Evolutionary conservation across 495 filamentous ascomycete genomes (phyloP), one percentile per base, ranked within the genome.

Genomic region (Amphirosellinia nigrospora): DNA sequence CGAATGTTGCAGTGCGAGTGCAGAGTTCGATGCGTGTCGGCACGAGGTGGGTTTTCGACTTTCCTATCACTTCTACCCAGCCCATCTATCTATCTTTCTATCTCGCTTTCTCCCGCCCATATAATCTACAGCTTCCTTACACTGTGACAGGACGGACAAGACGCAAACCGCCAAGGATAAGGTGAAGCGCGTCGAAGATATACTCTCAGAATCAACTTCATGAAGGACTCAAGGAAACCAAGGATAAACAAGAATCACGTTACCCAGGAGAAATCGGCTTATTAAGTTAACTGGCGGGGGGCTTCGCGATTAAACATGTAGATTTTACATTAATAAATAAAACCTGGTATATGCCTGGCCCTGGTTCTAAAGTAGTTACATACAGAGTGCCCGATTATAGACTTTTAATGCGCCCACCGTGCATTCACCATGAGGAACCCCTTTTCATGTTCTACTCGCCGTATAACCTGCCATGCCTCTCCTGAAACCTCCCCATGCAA

Each of bases 11-110:
- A n/a, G 85, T 93, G 64, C 80, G 96, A 30, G 90, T 98, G 36
- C 96, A 99, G 82, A 92, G 88, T 48, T 93, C 96, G 79, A 97
- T 98, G 79, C 85, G 95, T 3, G 88, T 92, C 56, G 96, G 96
- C 7, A 91, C 92, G 64, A 90, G 93, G 93, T 94, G 77, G 71
- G 84, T 79, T 41, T 41, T 61, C 39, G 28, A 45, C 55, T 46
- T 32, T 38, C n/a, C 41, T 36, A 15, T 28, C 2, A 46, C 16
- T 21, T 62, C 26, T 36, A 41, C 10, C 9, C 0, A 15, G 60
- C 59, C 21, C 64, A 23, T 38, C 30, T n/a, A 26, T 34, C 70
- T 21, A n/a, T 15, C 5, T 60, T 28, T 38, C 38, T 26, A 16
- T 39, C 46, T 8, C 21, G 21, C 23, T 23, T 26, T 15, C 8